Conservation (phyloP, 352 stramenopile species). For the Phytophthora sp. region DNA sequence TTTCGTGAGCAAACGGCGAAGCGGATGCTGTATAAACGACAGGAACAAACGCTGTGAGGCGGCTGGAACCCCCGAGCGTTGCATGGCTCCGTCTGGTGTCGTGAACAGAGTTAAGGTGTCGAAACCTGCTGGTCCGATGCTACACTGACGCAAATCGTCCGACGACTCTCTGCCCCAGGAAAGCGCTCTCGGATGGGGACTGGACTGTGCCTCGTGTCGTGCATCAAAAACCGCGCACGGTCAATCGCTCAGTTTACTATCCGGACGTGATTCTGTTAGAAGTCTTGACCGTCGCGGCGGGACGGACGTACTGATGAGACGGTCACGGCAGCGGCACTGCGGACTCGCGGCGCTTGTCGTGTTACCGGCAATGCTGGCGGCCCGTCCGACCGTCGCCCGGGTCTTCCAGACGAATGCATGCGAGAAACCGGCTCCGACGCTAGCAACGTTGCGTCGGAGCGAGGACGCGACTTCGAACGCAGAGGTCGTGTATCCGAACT, state of each 20-base stretch:
- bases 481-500: slow-evolving; percentile 43
- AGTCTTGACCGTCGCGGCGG: slow-evolving; percentile 14
- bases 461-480: slow-evolving; percentile 16
- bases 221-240: slow-evolving; percentile 25
- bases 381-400: background rate
- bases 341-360: slow-evolving; percentile 17
- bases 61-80: slow-evolving; percentile 30
- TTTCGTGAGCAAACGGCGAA: no score
- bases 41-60: no score
- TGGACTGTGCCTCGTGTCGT: slow-evolving; percentile 20
- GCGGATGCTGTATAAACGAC: no score
- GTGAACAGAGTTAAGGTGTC: slow-evolving; percentile 18
- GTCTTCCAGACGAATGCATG: slow-evolving; percentile 23
- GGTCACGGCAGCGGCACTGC: slow-evolving; percentile 16
- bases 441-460: slow-evolving; percentile 31
- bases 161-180: slow-evolving; percentile 5
- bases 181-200: slow-evolving; percentile 29
- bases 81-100: slow-evolving; percentile 30
- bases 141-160: slow-evolving; percentile 34
- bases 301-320: slow-evolving; percentile 28
- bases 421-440: slow-evolving; percentile 32
- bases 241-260: slow-evolving; percentile 27
- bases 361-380: slow-evolving; percentile 5
- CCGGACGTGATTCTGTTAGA: slow-evolving; percentile 24
- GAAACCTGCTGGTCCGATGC: slow-evolving; percentile 24